Base-by-base conservation (phyloP, 495 filamentous ascomycete genomes). In the Podospora tetraspora region DNA sequence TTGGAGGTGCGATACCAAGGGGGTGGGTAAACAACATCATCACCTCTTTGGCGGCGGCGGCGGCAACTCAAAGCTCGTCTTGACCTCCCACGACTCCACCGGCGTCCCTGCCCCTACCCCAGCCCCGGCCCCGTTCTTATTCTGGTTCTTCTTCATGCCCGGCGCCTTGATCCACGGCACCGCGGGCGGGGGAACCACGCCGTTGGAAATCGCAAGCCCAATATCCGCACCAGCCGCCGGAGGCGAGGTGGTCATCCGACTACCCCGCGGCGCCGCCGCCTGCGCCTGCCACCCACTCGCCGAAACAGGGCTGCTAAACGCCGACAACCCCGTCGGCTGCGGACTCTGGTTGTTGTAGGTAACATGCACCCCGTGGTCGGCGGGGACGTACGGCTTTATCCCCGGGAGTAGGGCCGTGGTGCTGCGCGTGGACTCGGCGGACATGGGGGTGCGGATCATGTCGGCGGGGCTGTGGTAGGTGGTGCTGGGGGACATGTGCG, bases 351-450 rank as follows among this genome's bases (percentile, higher is more conserved):
- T 37, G 67, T 57, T 69, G 59, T 13, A 70, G 52, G 34, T 70
- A 63, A 61, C 71, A 19, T 69, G 66, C 19, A 78, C 65, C 23
- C 74, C 75, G 69, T 82, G 77, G 32, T 81, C 81, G n/a, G 78
- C 72, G 2, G 80, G 81, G 16, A 78, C 74, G 62, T 83, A 83
- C 5, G 75, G 74, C 3, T 71, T 72, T 59, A 80, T 67, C 3
- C 75, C 71, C 1, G 78, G 71, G 10, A 82, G 74, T 8, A 82
- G 73, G 11, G 76, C 70, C 3, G 78, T 76, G 21, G 78, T 78
- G 68, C 74, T 77, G 61, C 59, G 74, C 69, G 64, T 72, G 57
- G 68, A 78, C 63, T 61, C 75, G 73, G 75, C 78, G 57, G 70
- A 76, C 66, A 64, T 74, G 64, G 74, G 76, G 21, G 67, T 77